A percentile compares a stretch with the other conserved stretches of the same genome.
Evolutionary conservation across 345 rosid species (phyloP).

Genomic region (Cardiospermum halicacabum): DNA sequence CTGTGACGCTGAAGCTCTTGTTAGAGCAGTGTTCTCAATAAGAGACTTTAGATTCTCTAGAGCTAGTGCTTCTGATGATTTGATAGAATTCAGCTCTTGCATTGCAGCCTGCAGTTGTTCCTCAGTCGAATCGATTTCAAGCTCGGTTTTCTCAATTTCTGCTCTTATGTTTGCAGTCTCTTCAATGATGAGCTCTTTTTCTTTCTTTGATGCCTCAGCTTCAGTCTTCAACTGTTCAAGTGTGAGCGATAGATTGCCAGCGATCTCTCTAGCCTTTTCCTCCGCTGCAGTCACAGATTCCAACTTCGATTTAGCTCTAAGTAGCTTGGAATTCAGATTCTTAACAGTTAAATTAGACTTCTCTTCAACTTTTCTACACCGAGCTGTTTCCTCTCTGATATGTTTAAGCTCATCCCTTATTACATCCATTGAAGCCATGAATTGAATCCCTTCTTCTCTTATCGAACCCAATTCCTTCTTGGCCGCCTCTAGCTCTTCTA

Average conservation of each 20-base stretch:
- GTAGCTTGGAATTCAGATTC: constrained; percentile 66
- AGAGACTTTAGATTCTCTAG: constrained; percentile 49
- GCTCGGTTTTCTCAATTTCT: constrained; percentile 44
- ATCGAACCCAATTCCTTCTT: constrained; percentile 52
- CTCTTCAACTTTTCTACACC: constrained; percentile 39
- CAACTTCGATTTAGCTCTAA: constrained; percentile 56
- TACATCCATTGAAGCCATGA: constrained; percentile 60
- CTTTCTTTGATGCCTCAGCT: constrained; percentile 53
- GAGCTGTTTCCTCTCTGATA: constrained; percentile 42
- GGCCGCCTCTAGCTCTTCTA: constrained; percentile 52
- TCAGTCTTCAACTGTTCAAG: constrained; percentile 59
- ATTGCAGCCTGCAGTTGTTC: constrained; percentile 49
- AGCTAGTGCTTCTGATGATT: constrained; percentile 50
- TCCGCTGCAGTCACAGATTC: constrained; percentile 50
- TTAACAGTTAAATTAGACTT: constrained; percentile 43
- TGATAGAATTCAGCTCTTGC: constrained; percentile 58
- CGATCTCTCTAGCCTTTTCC: constrained; percentile 48
- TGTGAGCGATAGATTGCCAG: constrained; percentile 42
- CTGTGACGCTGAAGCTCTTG: constrained; percentile 44
- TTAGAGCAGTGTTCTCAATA: constrained; percentile 37
- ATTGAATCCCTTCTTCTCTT: constrained; percentile 51
- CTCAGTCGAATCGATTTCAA: constrained; percentile 44
- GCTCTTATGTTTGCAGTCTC: constrained; percentile 45
- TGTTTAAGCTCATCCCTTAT: constrained; percentile 55
- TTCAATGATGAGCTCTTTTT: constrained; percentile 37